Conservation (phyloP, 768 basidiomycete genomes). For the Suillus brevipes region DNA sequence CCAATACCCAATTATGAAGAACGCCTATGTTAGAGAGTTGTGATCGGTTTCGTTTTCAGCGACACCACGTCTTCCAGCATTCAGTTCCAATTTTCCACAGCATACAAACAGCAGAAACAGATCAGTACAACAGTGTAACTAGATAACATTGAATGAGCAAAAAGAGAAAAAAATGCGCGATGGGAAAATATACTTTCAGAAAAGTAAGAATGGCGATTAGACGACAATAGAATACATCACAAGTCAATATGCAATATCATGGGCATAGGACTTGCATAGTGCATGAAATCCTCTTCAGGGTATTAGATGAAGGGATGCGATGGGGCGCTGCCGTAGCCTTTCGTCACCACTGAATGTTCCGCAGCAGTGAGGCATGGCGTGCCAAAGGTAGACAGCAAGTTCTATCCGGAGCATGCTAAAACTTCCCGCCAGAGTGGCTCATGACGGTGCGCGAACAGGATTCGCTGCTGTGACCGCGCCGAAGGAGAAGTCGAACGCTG, state of each 20-base stretch:
- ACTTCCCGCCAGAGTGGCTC: neutral
- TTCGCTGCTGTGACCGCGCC: neutral
- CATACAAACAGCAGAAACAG: neutral
- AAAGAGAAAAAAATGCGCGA: neutral
- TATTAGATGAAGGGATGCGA: neutral
- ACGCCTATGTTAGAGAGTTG: neutral
- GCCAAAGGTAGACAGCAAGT: slow-evolving; percentile 1
- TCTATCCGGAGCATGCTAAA: neutral
- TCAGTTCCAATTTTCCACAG: neutral
- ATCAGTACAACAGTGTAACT: neutral
- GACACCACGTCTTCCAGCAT: neutral
- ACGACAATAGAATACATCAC: slow-evolving; percentile 5
- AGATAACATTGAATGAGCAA: neutral
- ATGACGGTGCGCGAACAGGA: neutral
- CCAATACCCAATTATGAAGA: neutral
- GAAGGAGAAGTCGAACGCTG: slow-evolving; percentile 3
- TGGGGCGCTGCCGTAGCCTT: neutral
- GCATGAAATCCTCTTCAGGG: neutral
- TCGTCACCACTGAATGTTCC: slow-evolving; percentile 8
- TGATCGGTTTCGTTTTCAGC: neutral
- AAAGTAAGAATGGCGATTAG: neutral
- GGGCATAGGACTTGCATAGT: neutral
- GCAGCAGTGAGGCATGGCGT: slow-evolving; percentile 10
- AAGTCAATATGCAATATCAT: slow-evolving; percentile 7
- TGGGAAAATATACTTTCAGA: neutral